Evolutionary conservation across 768 basidiomycete genomes (phyloP).

Genomic region (Termitomyces sp.): DNA sequence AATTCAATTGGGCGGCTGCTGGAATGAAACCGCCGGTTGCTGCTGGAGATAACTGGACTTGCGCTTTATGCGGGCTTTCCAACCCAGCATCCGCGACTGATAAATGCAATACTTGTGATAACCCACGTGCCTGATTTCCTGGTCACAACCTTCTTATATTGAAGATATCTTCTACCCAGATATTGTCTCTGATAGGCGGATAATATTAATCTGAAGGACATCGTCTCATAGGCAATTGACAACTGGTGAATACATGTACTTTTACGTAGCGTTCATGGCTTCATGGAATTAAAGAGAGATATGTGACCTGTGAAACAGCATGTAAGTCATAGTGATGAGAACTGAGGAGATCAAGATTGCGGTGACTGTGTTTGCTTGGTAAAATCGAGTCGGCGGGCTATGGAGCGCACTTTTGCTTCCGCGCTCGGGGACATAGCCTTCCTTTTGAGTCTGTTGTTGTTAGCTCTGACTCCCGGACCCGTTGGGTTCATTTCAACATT

Average conservation of each 20-base stretch:
- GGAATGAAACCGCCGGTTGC: slow-evolving; percentile 45
- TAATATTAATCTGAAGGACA: slow-evolving; percentile 1
- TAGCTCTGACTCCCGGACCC: slow-evolving; percentile 49
- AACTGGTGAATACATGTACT: slow-evolving; percentile 2
- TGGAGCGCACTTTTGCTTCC: slow-evolving; percentile 44
- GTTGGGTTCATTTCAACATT: slow-evolving; percentile 52
- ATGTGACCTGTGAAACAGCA: not conserved
- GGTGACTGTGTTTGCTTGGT: slow-evolving; percentile 36
- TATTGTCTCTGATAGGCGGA: not conserved
- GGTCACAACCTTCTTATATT: not conserved
- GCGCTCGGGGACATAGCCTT: slow-evolving; percentile 61
- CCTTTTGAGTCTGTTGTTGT: slow-evolving; percentile 61
- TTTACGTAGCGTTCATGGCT: not conserved
- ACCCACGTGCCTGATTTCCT: slow-evolving; percentile 21
- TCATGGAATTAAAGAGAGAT: not conserved
- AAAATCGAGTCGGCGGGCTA: slow-evolving; percentile 73
- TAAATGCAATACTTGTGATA: slow-evolving; percentile 45
- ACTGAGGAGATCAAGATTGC: slow-evolving; percentile 19
- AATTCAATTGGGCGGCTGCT: slow-evolving; percentile 61
- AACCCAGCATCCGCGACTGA: slow-evolving; percentile 39
- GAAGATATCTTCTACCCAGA: not conserved
- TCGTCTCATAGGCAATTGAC: not conserved
- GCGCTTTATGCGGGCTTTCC: slow-evolving; percentile 44
- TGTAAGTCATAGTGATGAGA: not conserved
- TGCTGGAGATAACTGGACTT: slow-evolving; percentile 44